A percentile compares a stretch with the other conserved stretches of the same genome.
phyloP scores from a whole-genome alignment of 2,329 filamentous ascomycete species.

The Mycosphaerella sp. region DNA sequence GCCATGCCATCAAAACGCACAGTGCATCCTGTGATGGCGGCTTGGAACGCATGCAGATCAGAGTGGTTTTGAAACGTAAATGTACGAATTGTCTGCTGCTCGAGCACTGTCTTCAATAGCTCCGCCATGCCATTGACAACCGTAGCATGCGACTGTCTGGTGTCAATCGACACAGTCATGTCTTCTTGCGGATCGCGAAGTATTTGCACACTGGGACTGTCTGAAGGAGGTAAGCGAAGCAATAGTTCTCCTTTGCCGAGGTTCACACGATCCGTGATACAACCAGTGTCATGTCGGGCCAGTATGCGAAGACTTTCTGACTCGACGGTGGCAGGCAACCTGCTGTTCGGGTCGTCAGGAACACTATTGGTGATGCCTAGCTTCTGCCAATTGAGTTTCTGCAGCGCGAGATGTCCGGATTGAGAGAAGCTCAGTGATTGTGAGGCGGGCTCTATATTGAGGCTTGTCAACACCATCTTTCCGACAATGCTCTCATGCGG shows the following conservation, averaged over 20 bases:
- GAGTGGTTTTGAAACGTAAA: constrained; percentile 45
- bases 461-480: constrained; percentile 60
- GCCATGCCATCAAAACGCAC: constrained; percentile 56
- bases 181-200: constrained; percentile 70
- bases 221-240: constrained; percentile 38
- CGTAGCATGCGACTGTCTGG: constrained; percentile 29
- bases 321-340: constrained; percentile 61
- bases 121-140: constrained; percentile 57
- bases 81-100: constrained; percentile 61
- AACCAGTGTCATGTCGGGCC: constrained; percentile 65
- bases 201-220: constrained; percentile 56
- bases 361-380: constrained; percentile 68
- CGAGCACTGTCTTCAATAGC: constrained; percentile 52
- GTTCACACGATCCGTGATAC: constrained; percentile 77
- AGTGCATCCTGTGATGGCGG: constrained; percentile 70
- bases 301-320: constrained; percentile 72
- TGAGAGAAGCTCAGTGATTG: constrained; percentile 41
- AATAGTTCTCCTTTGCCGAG: constrained; percentile 51
- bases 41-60: constrained; percentile 71
- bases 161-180: constrained; percentile 64
- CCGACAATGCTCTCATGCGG: constrained; percentile 64
- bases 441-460: constrained; percentile 56
- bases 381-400: constrained; percentile 56
- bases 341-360: constrained; percentile 49
- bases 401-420: constrained; percentile 38